Evolutionary conservation across 176 grass and related monocot genomes (phyloP), one percentile per base, ranked within the genome.

Genomic region (Avena sativa): DNA sequence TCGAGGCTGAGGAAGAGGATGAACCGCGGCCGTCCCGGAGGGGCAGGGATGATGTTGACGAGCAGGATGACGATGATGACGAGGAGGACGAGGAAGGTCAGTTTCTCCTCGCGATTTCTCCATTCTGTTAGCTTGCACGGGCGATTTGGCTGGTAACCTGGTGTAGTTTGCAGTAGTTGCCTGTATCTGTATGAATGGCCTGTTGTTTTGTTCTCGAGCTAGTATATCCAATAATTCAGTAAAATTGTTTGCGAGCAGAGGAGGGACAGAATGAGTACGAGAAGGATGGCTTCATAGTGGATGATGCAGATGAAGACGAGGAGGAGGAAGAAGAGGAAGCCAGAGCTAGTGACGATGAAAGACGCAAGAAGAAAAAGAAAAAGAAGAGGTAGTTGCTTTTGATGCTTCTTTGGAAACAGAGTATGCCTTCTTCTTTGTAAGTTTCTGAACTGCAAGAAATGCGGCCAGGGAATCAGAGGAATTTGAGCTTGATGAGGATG

Each of bases 261-360:
- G 95, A 96, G 1, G 97, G 91, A 13, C 89, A 97, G 20, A 84
- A 99, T 82, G 97, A 99, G 76, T 99, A 93, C 53, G 97, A 97
- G 78, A 94, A 96, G 89, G 97, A 96, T 89, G 92, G 91, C 40
- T 99, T 99, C 81, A 99, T 97, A 89, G 97, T 97, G n/a, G 97
- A 99, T 80, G 97, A 99, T 10, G 87, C 72, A 12, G 94, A 96
- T 12, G 95, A 98, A 58, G 92, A 97, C 1, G 95, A 95, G 16
- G 96, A 98, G 32, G 92, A 97, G 17, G 95, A 95, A 3, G 96
- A 94, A 4, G 95, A 84, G 43, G 96, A 94, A 48, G 89, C 93
- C 3, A 91, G 71, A 55, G 78, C 87, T 30, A 95, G 95, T 59
- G 93, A 94, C 26, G 97, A 93, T 17, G 97, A 99, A 51, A 93